Percentiles rank a stretch among this genome's conserved stretches.
These are phyloP conservation scores for Populus hybrid DNA, from an alignment of 441 rosid genomes.

Conservation along the genomic window DNA sequence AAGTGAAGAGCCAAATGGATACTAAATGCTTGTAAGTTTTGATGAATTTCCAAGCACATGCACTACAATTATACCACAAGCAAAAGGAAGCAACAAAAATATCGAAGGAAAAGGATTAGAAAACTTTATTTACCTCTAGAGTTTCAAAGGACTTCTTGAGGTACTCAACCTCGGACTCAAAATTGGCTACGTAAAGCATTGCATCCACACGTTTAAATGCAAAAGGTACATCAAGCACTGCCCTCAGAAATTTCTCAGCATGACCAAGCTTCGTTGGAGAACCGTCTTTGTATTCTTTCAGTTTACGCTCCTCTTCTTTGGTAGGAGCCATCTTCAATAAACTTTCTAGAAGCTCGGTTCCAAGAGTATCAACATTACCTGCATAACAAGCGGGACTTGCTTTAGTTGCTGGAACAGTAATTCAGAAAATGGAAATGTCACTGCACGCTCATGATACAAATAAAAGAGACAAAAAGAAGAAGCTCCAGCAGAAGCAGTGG, in stretches of 20 bases:
- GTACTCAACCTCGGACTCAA: no score
- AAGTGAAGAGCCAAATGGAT: background rate
- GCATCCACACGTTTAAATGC: slow-evolving; percentile 68
- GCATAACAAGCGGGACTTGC: slow-evolving; percentile 7
- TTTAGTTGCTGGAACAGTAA: background rate
- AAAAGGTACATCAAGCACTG: slow-evolving; percentile 74
- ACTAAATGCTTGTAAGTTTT: background rate
- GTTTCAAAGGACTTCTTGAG: no score
- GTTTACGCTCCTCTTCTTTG: slow-evolving; percentile 79
- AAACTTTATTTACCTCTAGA: background rate
- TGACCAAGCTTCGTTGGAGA: slow-evolving; percentile 67
- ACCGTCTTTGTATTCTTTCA: slow-evolving; percentile 68
- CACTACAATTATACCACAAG: slow-evolving; percentile 1
- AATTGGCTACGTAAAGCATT: slow-evolving; percentile 48
- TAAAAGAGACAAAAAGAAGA: background rate
- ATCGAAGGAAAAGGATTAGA: background rate
- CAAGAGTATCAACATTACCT: slow-evolving; percentile 84
- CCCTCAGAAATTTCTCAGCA: slow-evolving; percentile 80
- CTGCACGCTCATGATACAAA: background rate
- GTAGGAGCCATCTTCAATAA: slow-evolving; percentile 84
- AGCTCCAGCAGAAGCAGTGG: background rate
- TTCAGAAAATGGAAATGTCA: background rate
- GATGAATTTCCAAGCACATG: background rate
- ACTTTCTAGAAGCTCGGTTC: slow-evolving; percentile 87
- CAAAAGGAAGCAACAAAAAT: slow-evolving; percentile 16